Evolutionary conservation across 345 rosid genomes (phyloP), one percentile per base, ranked within the genome.

Genomic region (Abelmoschus esculentus): DNA sequence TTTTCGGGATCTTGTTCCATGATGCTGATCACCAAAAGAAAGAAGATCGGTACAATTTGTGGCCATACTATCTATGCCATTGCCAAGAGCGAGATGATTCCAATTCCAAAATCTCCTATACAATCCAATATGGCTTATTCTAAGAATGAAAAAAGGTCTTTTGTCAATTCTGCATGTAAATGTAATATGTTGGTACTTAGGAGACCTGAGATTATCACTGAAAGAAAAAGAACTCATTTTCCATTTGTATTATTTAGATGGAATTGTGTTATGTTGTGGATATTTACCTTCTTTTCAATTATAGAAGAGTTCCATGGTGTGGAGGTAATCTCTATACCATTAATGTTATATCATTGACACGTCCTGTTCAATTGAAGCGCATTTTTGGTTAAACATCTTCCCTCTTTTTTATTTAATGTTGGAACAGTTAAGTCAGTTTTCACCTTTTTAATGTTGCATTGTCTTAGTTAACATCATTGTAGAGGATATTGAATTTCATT

Each of bases 141-240:
- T 90, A 90, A 85, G 86, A 83, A 87, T 72, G 99, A 95, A 85
- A 95, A 91, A 86, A 95, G 97, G 99, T 95, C 87, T 85, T 93
- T 87, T 83, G 91, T 90, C 78, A 76, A 84, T 87, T 86, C 82
- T 84, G 83, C 89, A 80, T 88, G 98, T 89, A 89, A 88, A 82
- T 84, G 92, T 88, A 82, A 80, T 38, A 38, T 86, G 89, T 81
- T 77, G 83, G 86, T 76, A 81, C 85, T 77, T 70, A 77, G 73
- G 82, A 72, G 81, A 79, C 78, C 49, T 47, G 76, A 58, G 67
- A 72, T 57, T 80, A 44, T 67, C 73, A 72, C 74, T 78, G 67
- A 22, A 22, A 22, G 26, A 22, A 22, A 22, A 62, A 32, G 42
- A 75, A 71, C 64, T 18, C 69, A 56, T 42, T 72, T 70, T 74